Conservation (phyloP, 2,329 filamentous ascomycete genomes). For the Dothistroma pini region DNA sequence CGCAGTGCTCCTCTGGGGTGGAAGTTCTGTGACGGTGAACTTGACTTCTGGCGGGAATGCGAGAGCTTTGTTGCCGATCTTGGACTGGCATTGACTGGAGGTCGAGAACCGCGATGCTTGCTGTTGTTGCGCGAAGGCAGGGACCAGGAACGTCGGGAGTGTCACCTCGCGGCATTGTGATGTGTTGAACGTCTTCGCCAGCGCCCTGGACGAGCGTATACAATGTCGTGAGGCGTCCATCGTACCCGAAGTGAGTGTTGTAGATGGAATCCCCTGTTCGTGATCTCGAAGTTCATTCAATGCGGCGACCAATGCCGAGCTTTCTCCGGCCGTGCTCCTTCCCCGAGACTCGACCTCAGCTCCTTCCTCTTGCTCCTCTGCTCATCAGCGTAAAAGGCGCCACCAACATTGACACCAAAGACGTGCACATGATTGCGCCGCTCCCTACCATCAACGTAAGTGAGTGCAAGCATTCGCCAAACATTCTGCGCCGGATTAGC, state of each 20-base stretch:
- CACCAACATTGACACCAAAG: neutral
- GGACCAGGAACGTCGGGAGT: constrained; percentile 68
- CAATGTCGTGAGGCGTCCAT: constrained; percentile 27
- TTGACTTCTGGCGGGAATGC: constrained; percentile 81
- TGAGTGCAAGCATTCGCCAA: neutral
- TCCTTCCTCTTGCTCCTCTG: neutral
- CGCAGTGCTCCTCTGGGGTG: constrained; percentile 54
- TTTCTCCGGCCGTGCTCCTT: neutral
- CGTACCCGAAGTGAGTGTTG: neutral
- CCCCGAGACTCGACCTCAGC: neutral
- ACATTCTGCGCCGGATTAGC: neutral
- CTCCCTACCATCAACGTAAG: neutral
- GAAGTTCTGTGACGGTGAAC: constrained; percentile 59
- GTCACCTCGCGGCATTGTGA: constrained; percentile 16
- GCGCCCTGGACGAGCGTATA: constrained; percentile 24
- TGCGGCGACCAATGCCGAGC: neutral
- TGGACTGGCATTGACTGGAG: constrained; percentile 64
- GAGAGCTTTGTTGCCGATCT: constrained; percentile 79
- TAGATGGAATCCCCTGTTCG: constrained; percentile 2
- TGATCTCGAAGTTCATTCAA: constrained; percentile 6
- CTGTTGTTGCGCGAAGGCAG: constrained; percentile 56
- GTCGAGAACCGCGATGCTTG: constrained; percentile 63
- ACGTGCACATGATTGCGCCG: neutral
- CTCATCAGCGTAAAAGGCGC: neutral
- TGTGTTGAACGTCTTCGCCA: constrained; percentile 16